phyloP scores from a whole-genome alignment of 164 flowering plant genomes.

The Buxus sempervirens region DNA sequence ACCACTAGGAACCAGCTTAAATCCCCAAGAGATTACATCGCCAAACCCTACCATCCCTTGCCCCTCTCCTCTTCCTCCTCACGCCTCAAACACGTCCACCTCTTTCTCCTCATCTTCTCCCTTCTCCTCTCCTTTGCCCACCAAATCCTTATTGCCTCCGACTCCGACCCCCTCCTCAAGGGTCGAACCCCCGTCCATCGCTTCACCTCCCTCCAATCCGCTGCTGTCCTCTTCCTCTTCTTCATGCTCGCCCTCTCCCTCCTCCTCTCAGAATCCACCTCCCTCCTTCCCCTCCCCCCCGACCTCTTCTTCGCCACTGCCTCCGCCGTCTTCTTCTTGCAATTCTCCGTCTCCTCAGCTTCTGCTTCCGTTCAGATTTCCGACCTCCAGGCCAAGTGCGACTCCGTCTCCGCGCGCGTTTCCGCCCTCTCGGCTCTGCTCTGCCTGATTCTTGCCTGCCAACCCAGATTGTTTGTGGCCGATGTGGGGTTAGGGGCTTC shows the following conservation, averaged over 20 bases:
- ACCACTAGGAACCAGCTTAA: slow-evolving; percentile 52
- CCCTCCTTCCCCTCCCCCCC: slow-evolving; percentile 59
- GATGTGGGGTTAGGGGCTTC: slow-evolving; percentile 60
- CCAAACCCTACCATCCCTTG: slow-evolving; percentile 70
- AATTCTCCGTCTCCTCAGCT: slow-evolving; percentile 44
- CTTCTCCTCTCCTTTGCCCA: slow-evolving; percentile 52
- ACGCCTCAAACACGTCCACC: slow-evolving; percentile 44
- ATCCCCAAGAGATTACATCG: slow-evolving; percentile 50
- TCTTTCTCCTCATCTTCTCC: slow-evolving; percentile 49
- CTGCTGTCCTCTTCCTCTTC: slow-evolving; percentile 68
- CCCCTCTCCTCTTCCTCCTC: slow-evolving; percentile 22
- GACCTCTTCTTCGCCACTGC: slow-evolving; percentile 71
- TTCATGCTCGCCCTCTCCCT: slow-evolving; percentile 56
- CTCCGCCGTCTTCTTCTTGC: slow-evolving; percentile 60
- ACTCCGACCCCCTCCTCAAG: slow-evolving; percentile 70
- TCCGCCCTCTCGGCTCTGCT: slow-evolving; percentile 50
- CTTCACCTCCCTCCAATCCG: slow-evolving; percentile 69
- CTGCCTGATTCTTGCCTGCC: slow-evolving; percentile 48
- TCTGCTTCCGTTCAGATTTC: slow-evolving; percentile 58
- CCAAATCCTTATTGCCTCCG: slow-evolving; percentile 47
- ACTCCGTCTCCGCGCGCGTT: slow-evolving; percentile 45
- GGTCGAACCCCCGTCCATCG: slow-evolving; percentile 81
- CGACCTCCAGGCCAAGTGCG: slow-evolving; percentile 69
- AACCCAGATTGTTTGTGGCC: slow-evolving; percentile 55
- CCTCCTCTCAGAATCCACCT: slow-evolving; percentile 56